Evolutionary conservation across 208 protist species (phyloP), one percentile per base, ranked within the genome.

Genomic region (Wallacemonas sp.): DNA sequence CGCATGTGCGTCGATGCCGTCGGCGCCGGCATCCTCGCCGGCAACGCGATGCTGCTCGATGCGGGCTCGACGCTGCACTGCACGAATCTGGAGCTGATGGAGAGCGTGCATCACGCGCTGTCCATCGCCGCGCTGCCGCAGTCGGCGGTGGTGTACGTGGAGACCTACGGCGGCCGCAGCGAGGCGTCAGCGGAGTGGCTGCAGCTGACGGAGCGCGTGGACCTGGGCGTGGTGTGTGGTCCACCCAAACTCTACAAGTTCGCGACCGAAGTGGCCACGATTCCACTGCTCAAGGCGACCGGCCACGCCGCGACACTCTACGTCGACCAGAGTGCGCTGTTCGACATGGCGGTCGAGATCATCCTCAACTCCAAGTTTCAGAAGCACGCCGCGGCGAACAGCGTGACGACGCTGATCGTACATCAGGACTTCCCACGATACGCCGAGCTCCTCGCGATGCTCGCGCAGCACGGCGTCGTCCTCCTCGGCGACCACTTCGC

Each of bases 361-460:
- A 75, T 85, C 36, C 41, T 82, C 2, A 85, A 85, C 66, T 72
- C 82, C 11, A 88, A 85, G 48, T 79, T 76, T 54, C 78, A 88
- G 48, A 56, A 64, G 48, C 39, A 67, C 3, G 70, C 55, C 4
- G 82, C 82, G 27, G 77, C 82, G 11, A 88, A 88, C 68, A 62
- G 75, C 24, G 61, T 81, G 6, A 88, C 69, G 30, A 81, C 75
- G 29, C 41, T 80, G 29, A 80, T 88, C 56, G 19, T 88, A 2
- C 75, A 88, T 65, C 34, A 69, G 21, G 54, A 65, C 30, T 85
- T 85, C 54, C 78, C 82, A 2, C 71, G 76, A 14, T 82, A 83
- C 65, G 70, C 55, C 26, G 82, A 88, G 68, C 72, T 88, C 36
- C 65, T 88, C 23, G 56, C 73, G 41, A 72, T 60, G 23, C 72